Conservation (phyloP, 2,329 filamentous ascomycete genomes). For the Sclerotinia minor region DNA sequence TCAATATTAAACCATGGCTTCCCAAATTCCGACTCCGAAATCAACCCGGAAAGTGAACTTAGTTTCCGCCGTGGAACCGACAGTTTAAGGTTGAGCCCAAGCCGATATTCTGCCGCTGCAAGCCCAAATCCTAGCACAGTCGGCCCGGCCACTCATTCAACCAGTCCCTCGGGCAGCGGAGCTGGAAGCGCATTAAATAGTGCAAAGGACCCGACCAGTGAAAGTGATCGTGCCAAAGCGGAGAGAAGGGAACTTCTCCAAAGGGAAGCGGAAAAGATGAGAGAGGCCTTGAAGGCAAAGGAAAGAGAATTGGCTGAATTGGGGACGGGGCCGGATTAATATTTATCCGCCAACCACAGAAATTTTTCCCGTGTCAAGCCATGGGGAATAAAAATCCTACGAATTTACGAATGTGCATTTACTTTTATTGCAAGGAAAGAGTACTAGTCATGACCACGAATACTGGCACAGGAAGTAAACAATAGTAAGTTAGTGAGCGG, state of each 20-base stretch:
- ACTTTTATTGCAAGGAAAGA: constrained; percentile 1
- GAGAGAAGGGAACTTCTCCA: constrained; percentile 67
- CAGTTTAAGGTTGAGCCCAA: constrained; percentile 28
- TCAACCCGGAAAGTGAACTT: constrained; percentile 22
- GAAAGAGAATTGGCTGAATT: constrained; percentile 40
- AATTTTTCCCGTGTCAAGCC: not conserved
- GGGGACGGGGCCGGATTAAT: constrained; percentile 24
- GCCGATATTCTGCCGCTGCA: constrained; percentile 25
- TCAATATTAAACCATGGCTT: constrained; percentile 66
- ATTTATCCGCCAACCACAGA: constrained; percentile 3
- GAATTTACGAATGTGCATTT: constrained; percentile 16
- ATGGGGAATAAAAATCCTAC: not conserved
- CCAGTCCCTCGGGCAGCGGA: constrained; percentile 44
- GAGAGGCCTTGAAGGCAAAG: constrained; percentile 40
- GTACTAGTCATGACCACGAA: not conserved
- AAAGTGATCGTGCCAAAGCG: constrained; percentile 55
- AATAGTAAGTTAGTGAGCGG: constrained; percentile 3
- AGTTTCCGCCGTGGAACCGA: constrained; percentile 21
- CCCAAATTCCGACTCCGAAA: constrained; percentile 30
- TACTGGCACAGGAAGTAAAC: not conserved
- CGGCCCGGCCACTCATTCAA: constrained; percentile 26
- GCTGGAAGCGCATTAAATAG: constrained; percentile 38
- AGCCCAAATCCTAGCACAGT: constrained; percentile 27
- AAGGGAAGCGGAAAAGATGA: constrained; percentile 74
- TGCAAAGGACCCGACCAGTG: constrained; percentile 42